A percentile compares a stretch with the other conserved stretches of the same genome.
These are phyloP conservation scores for Quillaja saponaria DNA, from an alignment of 306 rosid species.

Conservation along the genomic window DNA sequence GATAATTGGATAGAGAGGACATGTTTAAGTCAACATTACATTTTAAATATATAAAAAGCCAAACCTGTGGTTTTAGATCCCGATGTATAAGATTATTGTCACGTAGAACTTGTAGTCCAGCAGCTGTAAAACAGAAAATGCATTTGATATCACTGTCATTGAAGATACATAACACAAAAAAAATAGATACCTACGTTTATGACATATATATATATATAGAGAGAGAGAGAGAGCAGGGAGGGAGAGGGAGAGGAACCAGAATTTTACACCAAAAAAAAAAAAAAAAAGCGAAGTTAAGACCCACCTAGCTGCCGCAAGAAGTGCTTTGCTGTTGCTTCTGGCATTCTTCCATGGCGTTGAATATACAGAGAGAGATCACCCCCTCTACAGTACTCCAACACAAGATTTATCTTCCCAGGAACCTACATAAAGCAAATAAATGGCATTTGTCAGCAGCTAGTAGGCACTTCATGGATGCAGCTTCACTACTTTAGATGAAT, in stretches of 20 bases:
- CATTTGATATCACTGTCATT: slow-evolving; percentile 20
- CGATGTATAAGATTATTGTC: slow-evolving; percentile 90
- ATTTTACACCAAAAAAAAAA: neutral
- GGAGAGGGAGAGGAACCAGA: neutral
- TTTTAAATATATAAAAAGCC: slow-evolving; percentile 28
- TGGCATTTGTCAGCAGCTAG: slow-evolving; percentile 7
- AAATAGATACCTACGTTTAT: too few species aligned
- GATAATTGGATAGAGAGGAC: slow-evolving; percentile 10
- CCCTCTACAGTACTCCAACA: slow-evolving; percentile 91
- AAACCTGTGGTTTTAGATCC: slow-evolving; percentile 97
- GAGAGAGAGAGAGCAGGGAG: too few species aligned
- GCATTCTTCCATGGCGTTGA: slow-evolving; percentile 82
- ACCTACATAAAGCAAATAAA: slow-evolving; percentile 52
- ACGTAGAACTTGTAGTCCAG: slow-evolving; percentile 91
- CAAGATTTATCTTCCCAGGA: slow-evolving; percentile 96
- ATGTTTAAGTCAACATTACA: neutral
- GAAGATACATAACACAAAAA: too few species aligned
- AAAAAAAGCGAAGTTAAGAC: slow-evolving; percentile 30
- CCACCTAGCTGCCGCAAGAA: slow-evolving; percentile 96
- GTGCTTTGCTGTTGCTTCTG: slow-evolving; percentile 82
- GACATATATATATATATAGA: too few species aligned
- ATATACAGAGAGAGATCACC: slow-evolving; percentile 90
- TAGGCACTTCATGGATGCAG: slow-evolving; percentile 8
- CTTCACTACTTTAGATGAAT: too few species aligned
- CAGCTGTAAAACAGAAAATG: slow-evolving; percentile 60